Evolutionary conservation across 2,329 filamentous ascomycete species (phyloP).

Genomic region (Ascochyta koolunga): DNA sequence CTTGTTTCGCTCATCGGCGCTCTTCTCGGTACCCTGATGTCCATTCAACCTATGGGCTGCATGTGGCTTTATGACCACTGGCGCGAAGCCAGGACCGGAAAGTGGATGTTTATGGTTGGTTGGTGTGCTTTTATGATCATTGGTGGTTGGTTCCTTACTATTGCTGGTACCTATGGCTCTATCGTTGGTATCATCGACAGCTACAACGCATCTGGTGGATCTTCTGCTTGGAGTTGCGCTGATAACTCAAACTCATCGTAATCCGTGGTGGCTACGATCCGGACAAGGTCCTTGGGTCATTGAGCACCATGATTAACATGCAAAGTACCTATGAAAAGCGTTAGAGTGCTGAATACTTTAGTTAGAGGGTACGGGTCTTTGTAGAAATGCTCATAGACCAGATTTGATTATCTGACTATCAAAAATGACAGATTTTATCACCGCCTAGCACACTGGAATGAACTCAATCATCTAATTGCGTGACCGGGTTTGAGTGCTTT

Average conservation of each 20-base stretch:
- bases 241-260: constrained; percentile 27
- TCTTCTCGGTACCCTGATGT: constrained; percentile 36
- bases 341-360: too few species aligned
- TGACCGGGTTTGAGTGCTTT: too few species aligned
- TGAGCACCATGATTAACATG: too few species aligned
- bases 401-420: too few species aligned
- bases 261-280: not conserved
- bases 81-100: constrained; percentile 15
- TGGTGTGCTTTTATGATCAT: constrained; percentile 34
- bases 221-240: constrained; percentile 31
- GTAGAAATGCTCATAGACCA: too few species aligned
- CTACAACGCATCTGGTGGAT: constrained; percentile 31
- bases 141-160: constrained; percentile 29
- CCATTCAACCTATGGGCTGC: constrained; percentile 35
- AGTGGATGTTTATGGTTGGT: constrained; percentile 31
- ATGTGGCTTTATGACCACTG: constrained; percentile 41
- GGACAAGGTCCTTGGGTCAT: too few species aligned
- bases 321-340: too few species aligned
- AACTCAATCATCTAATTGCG: too few species aligned
- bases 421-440: too few species aligned
- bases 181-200: constrained; percentile 36
- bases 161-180: constrained; percentile 35
- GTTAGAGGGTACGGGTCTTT: too few species aligned
- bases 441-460: too few species aligned
- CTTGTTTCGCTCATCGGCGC: constrained; percentile 35